These are phyloP conservation scores for Cercophora samala DNA, from an alignment of 495 filamentous ascomycete genomes.

Conservation along the genomic window DNA sequence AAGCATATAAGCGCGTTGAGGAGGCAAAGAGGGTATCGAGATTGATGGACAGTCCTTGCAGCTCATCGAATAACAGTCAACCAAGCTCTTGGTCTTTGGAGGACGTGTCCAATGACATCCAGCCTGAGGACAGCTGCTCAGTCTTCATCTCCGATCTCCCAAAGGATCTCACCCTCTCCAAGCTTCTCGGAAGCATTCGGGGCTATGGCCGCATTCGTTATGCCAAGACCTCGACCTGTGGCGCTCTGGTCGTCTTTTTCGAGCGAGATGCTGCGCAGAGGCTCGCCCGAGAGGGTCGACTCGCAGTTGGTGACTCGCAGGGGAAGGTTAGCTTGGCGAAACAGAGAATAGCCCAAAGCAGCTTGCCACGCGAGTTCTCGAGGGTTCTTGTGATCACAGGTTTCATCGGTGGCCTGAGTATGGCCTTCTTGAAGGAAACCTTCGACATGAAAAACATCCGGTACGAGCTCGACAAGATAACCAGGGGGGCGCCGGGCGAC, in stretches of 20 bases:
- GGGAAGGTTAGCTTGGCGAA: neutral
- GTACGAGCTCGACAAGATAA: neutral
- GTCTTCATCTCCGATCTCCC: slow-evolving; percentile 38
- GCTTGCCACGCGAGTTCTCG: neutral
- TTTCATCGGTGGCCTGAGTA: neutral
- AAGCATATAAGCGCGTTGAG: neutral
- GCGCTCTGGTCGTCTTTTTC: slow-evolving; percentile 41
- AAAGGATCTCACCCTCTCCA: slow-evolving; percentile 16
- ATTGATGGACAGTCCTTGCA: neutral
- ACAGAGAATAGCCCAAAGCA: neutral
- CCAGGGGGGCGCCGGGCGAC: neutral
- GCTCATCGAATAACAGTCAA: neutral
- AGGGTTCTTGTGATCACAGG: neutral
- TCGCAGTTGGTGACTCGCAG: neutral
- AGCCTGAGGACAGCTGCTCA: slow-evolving; percentile 30
- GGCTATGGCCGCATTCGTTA: slow-evolving; percentile 35
- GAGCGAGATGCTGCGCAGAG: slow-evolving; percentile 16
- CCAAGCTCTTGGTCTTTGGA: neutral
- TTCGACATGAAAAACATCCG: neutral
- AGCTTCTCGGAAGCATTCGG: slow-evolving; percentile 31
- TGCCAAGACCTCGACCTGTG: slow-evolving; percentile 28
- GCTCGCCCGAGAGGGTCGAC: neutral
- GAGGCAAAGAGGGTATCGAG: neutral
- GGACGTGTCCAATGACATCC: slow-evolving; percentile 18
- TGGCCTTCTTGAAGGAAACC: neutral